Evolutionary conservation across 371 early-diverging fungal genomes (phyloP), one percentile per base, ranked within the genome.

Genomic region (Mucor mucedo): DNA sequence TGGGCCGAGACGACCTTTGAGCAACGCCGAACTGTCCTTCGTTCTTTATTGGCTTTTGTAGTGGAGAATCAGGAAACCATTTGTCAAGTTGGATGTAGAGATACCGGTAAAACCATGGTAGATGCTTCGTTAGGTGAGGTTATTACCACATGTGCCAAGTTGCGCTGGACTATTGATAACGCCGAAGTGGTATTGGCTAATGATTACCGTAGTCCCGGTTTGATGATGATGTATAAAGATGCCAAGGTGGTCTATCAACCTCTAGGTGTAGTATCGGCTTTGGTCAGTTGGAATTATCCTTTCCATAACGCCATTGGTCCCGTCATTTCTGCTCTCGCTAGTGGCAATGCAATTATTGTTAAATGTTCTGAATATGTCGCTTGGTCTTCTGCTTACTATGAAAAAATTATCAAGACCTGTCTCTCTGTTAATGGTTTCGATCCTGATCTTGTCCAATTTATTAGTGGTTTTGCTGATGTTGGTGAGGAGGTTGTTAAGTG

Each of bases 91-190:
- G 86, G 87, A n/a, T 80, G 89, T 62, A 77, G 95, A 48, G 93
- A 92, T 60, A 91, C 94, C 2, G 95, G 94, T 62, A 94, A 94
- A 74, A 91, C 93, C 3, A 81, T 92, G 76, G 79, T 94, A 30
- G 95, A 95, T 75, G 94, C 93, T 11, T 86, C 85, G 42, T 84
- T 94, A 53, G 94, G 94, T 58, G 94, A 94, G 69, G 87, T 93
- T 11, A 79, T 93, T 62, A 87, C 89, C 0, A 91, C 91, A 0
- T 87, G 89, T 59, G 95, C 90, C 42, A 91, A 92, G 56, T 79
- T 95, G 44, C 85, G 87, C 32, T 95, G 93, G 93, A 92, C 90
- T 5, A 87, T 93, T 67, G 87, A 85, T 41, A 72, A 93, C 59
- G 95, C 94, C 48, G 95, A 93, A 71, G 58, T 72, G 14, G 88